A percentile compares a stretch with the other conserved stretches of the same genome.
Evolutionary conservation across 2,329 filamentous ascomycete genomes (phyloP).

Genomic region (Ceratocystis variospora): DNA sequence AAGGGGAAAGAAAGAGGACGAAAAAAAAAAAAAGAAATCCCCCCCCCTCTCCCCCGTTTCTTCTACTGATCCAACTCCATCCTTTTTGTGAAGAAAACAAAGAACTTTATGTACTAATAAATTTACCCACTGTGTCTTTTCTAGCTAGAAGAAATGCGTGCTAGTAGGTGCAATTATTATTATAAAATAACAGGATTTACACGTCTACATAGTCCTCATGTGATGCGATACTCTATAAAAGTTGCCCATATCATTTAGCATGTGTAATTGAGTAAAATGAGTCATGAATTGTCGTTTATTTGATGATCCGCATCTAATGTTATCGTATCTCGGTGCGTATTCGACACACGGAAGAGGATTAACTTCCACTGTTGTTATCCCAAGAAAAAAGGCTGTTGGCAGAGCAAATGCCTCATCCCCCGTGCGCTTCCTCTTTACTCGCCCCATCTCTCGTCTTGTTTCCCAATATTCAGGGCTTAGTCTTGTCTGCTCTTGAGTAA

Average conservation of each 20-base stretch:
- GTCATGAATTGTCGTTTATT: slow-evolving; percentile 19
- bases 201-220: neutral
- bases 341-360: neutral
- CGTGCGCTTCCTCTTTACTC: neutral
- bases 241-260: neutral
- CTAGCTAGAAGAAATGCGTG: neutral
- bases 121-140: neutral
- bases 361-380: slow-evolving; percentile 1
- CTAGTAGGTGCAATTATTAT: neutral
- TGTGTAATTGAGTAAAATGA: neutral
- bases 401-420: neutral
- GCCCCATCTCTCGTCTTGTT: neutral
- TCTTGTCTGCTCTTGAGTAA: slow-evolving; percentile 97
- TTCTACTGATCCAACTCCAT: neutral
- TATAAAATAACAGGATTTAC: neutral
- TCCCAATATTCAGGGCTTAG: slow-evolving; percentile 32
- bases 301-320: slow-evolving; percentile 12
- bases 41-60: neutral
- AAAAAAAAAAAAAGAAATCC: neutral
- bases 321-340: neutral
- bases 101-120: neutral
- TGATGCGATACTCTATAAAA: neutral
- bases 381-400: neutral
- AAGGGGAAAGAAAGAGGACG: neutral
- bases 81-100: neutral